A percentile compares a stretch with the other conserved stretches of the same genome.
phyloP scores from a whole-genome alignment of 441 rosid species.

The Jatropha podagrica region DNA sequence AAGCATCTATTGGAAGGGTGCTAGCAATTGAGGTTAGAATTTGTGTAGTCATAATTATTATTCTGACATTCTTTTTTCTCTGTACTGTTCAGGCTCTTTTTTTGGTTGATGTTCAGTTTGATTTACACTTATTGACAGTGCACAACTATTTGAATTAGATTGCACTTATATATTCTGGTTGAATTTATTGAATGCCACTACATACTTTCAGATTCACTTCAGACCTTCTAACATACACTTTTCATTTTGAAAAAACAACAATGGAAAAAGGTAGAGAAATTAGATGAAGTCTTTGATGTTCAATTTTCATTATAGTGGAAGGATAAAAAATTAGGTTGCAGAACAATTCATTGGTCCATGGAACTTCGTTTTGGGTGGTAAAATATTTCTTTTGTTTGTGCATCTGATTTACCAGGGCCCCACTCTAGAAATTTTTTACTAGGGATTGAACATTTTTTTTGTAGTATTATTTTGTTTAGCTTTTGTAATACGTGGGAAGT shows the following conservation, averaged over 20 bases:
- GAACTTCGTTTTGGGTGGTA: neutral
- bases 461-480: neutral
- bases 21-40: conserved; percentile 90
- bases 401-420: neutral
- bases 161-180: neutral
- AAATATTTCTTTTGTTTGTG: neutral
- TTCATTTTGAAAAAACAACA: neutral
- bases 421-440: neutral
- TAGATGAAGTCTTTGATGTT: neutral
- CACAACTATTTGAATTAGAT: neutral
- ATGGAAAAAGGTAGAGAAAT: neutral
- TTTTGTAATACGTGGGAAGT: neutral
- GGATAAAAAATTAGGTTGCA: neutral
- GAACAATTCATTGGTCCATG: neutral
- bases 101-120: conserved; percentile 8
- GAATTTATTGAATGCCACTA: neutral
- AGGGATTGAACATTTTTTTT: neutral
- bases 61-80: neutral
- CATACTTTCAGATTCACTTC: neutral
- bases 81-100: neutral
- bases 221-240: neutral
- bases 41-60: neutral
- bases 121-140: neutral
- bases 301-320: neutral
- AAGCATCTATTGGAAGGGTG: conserved; percentile 98